Base-by-base conservation (phyloP, 2,329 filamentous ascomycete species). In the Verticillium albo-atrum region DNA sequence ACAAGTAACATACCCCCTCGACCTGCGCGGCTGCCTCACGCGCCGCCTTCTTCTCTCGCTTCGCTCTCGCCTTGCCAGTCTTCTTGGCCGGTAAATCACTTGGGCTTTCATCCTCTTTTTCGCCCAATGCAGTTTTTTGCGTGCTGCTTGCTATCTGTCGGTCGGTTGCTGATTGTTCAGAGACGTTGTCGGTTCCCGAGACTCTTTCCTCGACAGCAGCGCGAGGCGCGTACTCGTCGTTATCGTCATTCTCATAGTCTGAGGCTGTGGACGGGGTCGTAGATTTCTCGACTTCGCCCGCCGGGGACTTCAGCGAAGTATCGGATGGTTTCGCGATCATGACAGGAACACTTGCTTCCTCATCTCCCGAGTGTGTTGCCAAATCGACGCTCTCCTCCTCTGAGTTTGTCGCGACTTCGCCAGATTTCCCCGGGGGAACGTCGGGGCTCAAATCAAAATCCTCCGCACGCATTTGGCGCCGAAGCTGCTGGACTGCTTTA, bases 381-480 rank as follows among this genome's bases (percentile, higher is more conserved):
- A 32, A 14, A 55, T 56, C 9, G 57, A 54, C 26, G 60, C 58
- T 15, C 58, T 54, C 14, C 62, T 54, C 7, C 61, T 54, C 5
- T 17, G 7, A 3, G 35, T 10, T 55, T 35, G 42, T n/a, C 20
- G 42, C 7, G n/a, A 9, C 9, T 12, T 23, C 20, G 14, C 42
- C 42, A 6, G 42, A 47, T 23, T n/a, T 14, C 20, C 20, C 42
- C 25, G 42, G 42, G 3, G 47, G 47, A 7, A 27, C 37, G 6
- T 37, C n/a, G 23, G 55, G 14, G 12, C 23, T 51, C 26, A 92
- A 72, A 55, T 86, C 80, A 54, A 80, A 78, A 67, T 93, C 89
- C 68, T 99, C 90, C 66, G 88, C 87, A 66, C 82, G 85, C 92
- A 99, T 96, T 71, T 95, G 88, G 68, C 85, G 83, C 67, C 86